Percentiles rank a stretch among this genome's conserved stretches.
Conservation (phyloP, 2,329 filamentous ascomycete genomes). For the Ceratocystis smalleyi region DNA sequence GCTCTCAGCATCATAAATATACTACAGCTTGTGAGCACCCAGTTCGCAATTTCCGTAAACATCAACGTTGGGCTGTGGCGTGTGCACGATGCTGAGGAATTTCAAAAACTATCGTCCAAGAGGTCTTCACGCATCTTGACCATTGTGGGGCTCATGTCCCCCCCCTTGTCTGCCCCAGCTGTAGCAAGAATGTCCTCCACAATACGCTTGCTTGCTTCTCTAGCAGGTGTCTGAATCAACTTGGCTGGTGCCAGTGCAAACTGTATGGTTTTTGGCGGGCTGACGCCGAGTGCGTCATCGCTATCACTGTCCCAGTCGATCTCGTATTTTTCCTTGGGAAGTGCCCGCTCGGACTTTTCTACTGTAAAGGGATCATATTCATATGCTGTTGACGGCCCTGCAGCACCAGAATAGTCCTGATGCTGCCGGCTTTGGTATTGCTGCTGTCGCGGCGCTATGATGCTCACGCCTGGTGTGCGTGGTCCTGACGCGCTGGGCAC, state of each 20-base stretch:
- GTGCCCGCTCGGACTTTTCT: slow-evolving; percentile 18
- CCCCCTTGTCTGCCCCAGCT: slow-evolving; percentile 45
- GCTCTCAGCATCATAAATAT: neutral
- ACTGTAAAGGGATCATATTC: slow-evolving; percentile 29
- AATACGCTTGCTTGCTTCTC: slow-evolving; percentile 66
- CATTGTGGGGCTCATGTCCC: slow-evolving; percentile 49
- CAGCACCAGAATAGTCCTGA: neutral
- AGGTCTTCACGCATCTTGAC: slow-evolving; percentile 49
- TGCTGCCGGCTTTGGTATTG: neutral
- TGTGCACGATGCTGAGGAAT: neutral
- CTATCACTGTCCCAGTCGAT: slow-evolving; percentile 63
- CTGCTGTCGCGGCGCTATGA: slow-evolving; percentile 49
- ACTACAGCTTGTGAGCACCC: neutral
- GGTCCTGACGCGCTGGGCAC: slow-evolving; percentile 31
- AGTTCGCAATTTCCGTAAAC: neutral
- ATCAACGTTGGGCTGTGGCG: neutral
- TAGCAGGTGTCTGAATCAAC: slow-evolving; percentile 65
- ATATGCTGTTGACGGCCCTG: neutral
- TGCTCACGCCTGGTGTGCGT: slow-evolving; percentile 68
- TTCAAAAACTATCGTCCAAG: slow-evolving; percentile 41
- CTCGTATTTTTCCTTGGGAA: slow-evolving; percentile 31
- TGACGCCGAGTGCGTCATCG: slow-evolving; percentile 55
- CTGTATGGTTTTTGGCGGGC: slow-evolving; percentile 85
- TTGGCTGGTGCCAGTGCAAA: slow-evolving; percentile 66
- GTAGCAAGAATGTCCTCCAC: slow-evolving; percentile 66